Evolutionary conservation across 768 basidiomycete genomes (phyloP), one percentile per base, ranked within the genome.

Genomic region (Mycena alexandri): DNA sequence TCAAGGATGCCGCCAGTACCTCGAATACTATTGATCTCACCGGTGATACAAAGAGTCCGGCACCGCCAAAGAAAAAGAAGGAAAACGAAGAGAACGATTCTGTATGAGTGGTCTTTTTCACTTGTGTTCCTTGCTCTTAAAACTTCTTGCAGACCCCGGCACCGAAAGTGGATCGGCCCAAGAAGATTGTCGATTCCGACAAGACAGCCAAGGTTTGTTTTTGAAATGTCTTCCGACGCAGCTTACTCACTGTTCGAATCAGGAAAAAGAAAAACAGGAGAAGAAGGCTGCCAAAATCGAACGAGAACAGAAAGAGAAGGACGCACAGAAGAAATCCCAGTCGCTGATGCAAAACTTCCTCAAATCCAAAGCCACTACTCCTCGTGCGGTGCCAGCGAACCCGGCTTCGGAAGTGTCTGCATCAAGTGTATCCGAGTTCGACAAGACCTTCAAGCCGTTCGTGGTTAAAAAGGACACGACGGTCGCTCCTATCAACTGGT

Each of bases 291-390:
- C 88, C 12, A 93, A 88, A 72, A 84, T 80, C 3, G 91, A 93
- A 73, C 90, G 87, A 74, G 90, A 92, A 71, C 89, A 86, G 80
- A 93, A 88, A 75, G 86, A 86, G 67, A 87, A 88, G 64, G 89
- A 92, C 70, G 87, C 87, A 3, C 87, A 90, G 57, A 85, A 87
- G 60, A 94, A 88, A 77, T 93, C 93, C 5, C 86, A 89, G 34
- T 90, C 89, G 10, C 78, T 93, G 14, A 89, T 97, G 89, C 85
- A 87, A 0, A 91, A 80, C 74, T 96, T 95, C 81, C 94, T 96
- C 76, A 82, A 85, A 34, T 93, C 93, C 76, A 82, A 85, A 34
- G 93, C 93, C 74, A 76, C 86, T 71, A 61, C 76, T n/a, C 48
- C 78, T 16, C 68, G 74, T n/a, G 46, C 67, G 41, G 68, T 73